Evolutionary conservation across 2,329 filamentous ascomycete species (phyloP), one percentile per base, ranked within the genome.

Genomic region (Microdochium paspali): DNA sequence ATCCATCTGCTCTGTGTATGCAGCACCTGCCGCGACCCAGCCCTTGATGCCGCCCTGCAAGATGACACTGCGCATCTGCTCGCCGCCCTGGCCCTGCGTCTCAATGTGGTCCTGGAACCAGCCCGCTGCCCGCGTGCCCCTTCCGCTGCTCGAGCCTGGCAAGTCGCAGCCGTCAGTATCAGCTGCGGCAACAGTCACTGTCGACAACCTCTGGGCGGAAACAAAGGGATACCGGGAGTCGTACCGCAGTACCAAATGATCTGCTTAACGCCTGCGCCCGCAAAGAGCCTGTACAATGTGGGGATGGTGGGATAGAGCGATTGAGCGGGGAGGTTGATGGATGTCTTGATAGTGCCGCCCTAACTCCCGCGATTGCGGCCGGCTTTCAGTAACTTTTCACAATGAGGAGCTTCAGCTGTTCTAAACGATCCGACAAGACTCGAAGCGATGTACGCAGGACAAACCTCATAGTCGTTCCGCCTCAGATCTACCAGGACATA

Each of bases 271-370:
- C 65, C 66, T 0, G 71, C 70, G 1, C 63, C 57, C 44, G 67
- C 67, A 54, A 73, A 67, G 10, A 73, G 44, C 21, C 50, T 55
- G 50, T 74, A 73, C 1, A 74, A 51, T 0, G 64, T 57, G 0
- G 70, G 66, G 3, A 75, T 63, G 3, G 63, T 66, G 0, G 66
- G 64, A 39, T 67, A 68, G 2, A 76, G 55, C 47, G 64, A 70
- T 49, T 76, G 71, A 1, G 72, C 72, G 1, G 72, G 72, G 3
- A 76, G 61, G 52, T 76, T 75, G 55, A 82, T 62, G 2, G 77
- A 77, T 1, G 68, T 69, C 10, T 63, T 65, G 53, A 82, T 78
- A 0, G 73, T 77, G 42, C 77, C 77, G 39, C 79, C 78, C 76
- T 77, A 50, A 20, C 46, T 44, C 18, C 10, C 15, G 6, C 35